A percentile compares a stretch with the other conserved stretches of the same genome.
Evolutionary conservation across 176 grass and related monocot genomes (phyloP).

Genomic region (Oryza coarctata): DNA sequence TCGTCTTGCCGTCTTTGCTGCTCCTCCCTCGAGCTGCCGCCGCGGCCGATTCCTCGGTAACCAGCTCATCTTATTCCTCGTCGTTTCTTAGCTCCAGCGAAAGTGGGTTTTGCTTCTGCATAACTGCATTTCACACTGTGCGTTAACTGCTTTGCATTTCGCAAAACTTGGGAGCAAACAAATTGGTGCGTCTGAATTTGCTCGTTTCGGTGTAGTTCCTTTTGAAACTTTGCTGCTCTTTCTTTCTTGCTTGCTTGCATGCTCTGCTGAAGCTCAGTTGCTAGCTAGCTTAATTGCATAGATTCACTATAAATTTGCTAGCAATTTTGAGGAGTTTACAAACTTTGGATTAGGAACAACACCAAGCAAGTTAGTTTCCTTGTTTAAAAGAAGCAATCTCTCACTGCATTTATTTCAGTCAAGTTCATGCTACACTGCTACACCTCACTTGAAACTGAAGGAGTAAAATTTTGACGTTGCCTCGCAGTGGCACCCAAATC

Average conservation of each 20-base stretch:
- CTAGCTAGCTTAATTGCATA: background rate
- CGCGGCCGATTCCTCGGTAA: slow-evolving; percentile 11
- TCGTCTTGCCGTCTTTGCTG: background rate
- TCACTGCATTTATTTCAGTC: background rate
- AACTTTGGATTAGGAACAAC: no score
- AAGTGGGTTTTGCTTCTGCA: background rate
- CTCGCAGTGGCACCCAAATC: background rate
- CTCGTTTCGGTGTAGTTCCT: no score
- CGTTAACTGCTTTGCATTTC: background rate
- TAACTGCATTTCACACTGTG: background rate
- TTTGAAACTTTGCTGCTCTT: background rate
- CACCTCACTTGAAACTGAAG: background rate
- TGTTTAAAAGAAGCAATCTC: no score
- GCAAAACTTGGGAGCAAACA: background rate
- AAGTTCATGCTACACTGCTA: background rate
- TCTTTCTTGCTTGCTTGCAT: background rate
- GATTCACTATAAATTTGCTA: background rate
- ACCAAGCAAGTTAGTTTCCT: no score
- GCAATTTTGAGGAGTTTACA: no score
- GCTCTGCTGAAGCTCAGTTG: background rate
- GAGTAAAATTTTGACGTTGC: background rate
- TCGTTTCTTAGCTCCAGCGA: background rate
- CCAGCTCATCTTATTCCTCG: background rate
- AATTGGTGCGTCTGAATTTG: no score
- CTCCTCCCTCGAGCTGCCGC: slow-evolving; percentile 1